These are phyloP conservation scores for Calonectria pteridis DNA, from an alignment of 2,329 filamentous ascomycete genomes.

Conservation along the genomic window DNA sequence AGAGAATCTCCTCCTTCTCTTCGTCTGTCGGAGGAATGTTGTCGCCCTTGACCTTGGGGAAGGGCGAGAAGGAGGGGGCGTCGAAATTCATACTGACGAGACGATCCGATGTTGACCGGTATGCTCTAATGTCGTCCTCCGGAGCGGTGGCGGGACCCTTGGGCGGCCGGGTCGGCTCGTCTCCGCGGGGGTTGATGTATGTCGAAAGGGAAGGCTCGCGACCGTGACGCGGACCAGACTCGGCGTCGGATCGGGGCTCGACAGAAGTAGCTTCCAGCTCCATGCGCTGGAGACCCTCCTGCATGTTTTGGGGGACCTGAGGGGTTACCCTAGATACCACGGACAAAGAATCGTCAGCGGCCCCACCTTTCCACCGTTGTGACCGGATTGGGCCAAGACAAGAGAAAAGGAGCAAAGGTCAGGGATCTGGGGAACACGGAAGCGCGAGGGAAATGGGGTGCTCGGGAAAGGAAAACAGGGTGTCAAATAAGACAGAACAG, in stretches of 20 bases:
- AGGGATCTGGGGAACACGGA: slow-evolving; percentile 29
- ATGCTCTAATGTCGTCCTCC: slow-evolving; percentile 53
- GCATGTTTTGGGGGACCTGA: slow-evolving; percentile 96
- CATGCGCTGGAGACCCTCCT: slow-evolving; percentile 91
- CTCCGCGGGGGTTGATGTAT: slow-evolving; percentile 49
- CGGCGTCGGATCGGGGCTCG: slow-evolving; percentile 50
- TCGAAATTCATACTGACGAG: slow-evolving; percentile 62
- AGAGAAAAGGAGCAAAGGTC: slow-evolving; percentile 34
- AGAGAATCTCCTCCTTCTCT: slow-evolving; percentile 90
- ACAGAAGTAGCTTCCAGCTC: slow-evolving; percentile 79
- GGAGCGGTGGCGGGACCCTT: slow-evolving; percentile 49
- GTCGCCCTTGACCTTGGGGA: slow-evolving; percentile 86
- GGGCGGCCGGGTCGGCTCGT: slow-evolving; percentile 46
- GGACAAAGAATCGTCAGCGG: slow-evolving; percentile 53
- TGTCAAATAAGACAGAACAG: slow-evolving; percentile 26
- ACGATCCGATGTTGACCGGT: slow-evolving; percentile 53
- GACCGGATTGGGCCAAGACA: slow-evolving; percentile 42
- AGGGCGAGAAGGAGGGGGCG: slow-evolving; percentile 88
- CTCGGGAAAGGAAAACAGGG: slow-evolving; percentile 29
- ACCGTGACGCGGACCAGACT: slow-evolving; percentile 50
- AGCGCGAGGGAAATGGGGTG: slow-evolving; percentile 25
- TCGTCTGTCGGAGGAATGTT: slow-evolving; percentile 95
- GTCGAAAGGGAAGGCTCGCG: slow-evolving; percentile 60
- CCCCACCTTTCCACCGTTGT: slow-evolving; percentile 49
- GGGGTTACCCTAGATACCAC: slow-evolving; percentile 81